Evolutionary conservation across 371 early-diverging fungal genomes (phyloP), one percentile per base, ranked within the genome.

Genomic region (Actinomortierella ambigua): DNA sequence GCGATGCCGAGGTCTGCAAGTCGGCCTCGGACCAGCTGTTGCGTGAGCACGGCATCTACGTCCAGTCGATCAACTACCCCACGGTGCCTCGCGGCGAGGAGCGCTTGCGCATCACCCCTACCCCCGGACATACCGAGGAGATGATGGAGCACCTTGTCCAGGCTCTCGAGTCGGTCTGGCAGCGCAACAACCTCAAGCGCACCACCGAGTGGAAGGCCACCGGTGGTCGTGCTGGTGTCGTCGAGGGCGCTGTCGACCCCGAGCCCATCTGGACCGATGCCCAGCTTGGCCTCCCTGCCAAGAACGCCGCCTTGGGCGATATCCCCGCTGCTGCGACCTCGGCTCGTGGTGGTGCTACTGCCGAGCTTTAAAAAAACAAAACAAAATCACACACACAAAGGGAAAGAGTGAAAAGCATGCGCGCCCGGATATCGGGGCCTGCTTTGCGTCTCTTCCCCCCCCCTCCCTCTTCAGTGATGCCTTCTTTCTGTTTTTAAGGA

Each of bases 61-160:
- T 98, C 53, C 98, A 98, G 82, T 83, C 86, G 77, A 98, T 98
- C 87, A 98, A 98, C 82, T 98, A 90, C 76, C 99, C 98, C 20
- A 98, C 99, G 24, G 99, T 98, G 13, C 82, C 96, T 40, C 86
- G 86, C 11, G 98, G 98, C 49, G 94, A 97, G 77, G 99, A 98
- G 81, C 91, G 99, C 56, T 90, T 98, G 56, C 92, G 99, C 44
- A 97, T 98, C 80, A 98, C 99, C 7, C 99, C 99, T 11, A 93
- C 95, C 44, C 99, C 99, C 22, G 96, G 95, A 54, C 99, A 98
- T 77, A 88, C 81, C 55, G 79, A 75, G 20, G 83, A 79, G 50
- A 94, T 93, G 90, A 89, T 93, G 76, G 88, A 90, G 58, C 82
- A 87, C 40, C 88, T 98, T 51, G 91, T 97, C 40, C 78, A 83